These are phyloP conservation scores for Phaffomyces antillensis DNA, from an alignment of 805 yeast genomes.

Conservation along the genomic window DNA sequence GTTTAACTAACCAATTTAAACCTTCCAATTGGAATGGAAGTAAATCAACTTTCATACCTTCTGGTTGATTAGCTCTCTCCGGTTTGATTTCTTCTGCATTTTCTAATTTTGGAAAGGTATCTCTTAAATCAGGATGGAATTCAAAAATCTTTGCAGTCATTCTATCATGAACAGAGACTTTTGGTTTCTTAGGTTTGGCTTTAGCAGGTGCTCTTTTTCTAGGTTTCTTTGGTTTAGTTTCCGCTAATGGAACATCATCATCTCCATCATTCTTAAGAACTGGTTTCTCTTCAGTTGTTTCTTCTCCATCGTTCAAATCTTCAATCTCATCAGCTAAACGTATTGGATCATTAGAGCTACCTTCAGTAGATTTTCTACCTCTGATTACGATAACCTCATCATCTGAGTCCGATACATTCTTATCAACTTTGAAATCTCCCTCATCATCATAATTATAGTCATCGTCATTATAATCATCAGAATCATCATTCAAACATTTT, in stretches of 20 bases:
- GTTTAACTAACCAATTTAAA: conserved; percentile 76
- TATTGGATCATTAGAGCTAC: conserved; percentile 14
- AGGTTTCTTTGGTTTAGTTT: conserved; percentile 12
- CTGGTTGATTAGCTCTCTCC: conserved; percentile 65
- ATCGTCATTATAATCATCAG: conserved; percentile 26
- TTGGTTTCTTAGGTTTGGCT: conserved; percentile 33
- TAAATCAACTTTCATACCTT: conserved; percentile 61
- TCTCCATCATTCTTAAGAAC: background rate
- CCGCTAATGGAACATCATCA: conserved; percentile 24
- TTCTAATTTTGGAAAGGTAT: conserved; percentile 62
- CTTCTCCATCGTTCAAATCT: conserved; percentile 14
- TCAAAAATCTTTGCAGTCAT: conserved; percentile 62
- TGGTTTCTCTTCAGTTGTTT: background rate
- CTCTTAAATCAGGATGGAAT: conserved; percentile 70
- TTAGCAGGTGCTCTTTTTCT: conserved; percentile 16
- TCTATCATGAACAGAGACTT: conserved; percentile 61
- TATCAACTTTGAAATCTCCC: conserved; percentile 10
- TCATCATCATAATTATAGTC: conserved; percentile 24
- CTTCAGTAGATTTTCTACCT: background rate
- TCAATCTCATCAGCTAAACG: conserved; percentile 12
- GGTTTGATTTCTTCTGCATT: conserved; percentile 39
- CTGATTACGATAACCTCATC: conserved; percentile 18
- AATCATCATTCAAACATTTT: conserved; percentile 25
- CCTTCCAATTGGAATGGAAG: conserved; percentile 95
- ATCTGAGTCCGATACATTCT: conserved; percentile 13